phyloP scores from a whole-genome alignment of 805 yeast genomes.

The Babjeviella inositovora region DNA sequence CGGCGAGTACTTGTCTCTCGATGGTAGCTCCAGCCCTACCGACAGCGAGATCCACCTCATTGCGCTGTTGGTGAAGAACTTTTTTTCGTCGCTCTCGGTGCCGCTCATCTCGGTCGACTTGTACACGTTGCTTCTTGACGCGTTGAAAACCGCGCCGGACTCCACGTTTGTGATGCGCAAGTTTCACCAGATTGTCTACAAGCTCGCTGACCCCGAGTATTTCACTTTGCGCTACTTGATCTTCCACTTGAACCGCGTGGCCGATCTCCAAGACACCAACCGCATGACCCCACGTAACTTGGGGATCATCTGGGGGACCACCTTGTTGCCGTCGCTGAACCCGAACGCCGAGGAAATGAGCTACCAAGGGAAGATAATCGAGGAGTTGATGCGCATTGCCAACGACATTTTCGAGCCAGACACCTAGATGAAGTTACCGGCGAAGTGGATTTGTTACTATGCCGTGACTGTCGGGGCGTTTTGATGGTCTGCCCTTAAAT shows the following conservation, averaged over 20 bases:
- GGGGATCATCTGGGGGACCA: slow-evolving; percentile 94
- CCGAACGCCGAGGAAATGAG: slow-evolving; percentile 60
- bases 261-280: slow-evolving; percentile 42
- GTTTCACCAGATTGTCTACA: slow-evolving; percentile 76
- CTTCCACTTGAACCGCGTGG: slow-evolving; percentile 71
- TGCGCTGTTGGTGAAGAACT: slow-evolving; percentile 76
- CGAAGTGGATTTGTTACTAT: neutral
- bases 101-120: slow-evolving; percentile 61
- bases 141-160: slow-evolving; percentile 52
- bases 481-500: no score
- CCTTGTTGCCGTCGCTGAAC: slow-evolving; percentile 53
- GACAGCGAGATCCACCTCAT: slow-evolving; percentile 78
- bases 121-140: slow-evolving; percentile 46
- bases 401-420: no score
- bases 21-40: slow-evolving; percentile 29
- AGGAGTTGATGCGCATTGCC: slow-evolving; percentile 72
- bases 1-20: slow-evolving; percentile 21
- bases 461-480: no score
- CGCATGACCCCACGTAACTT: slow-evolving; percentile 73
- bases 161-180: slow-evolving; percentile 36
- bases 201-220: slow-evolving; percentile 87
- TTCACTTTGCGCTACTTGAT: slow-evolving; percentile 76
- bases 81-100: slow-evolving; percentile 75
- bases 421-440: neutral
- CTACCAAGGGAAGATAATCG: slow-evolving; percentile 63